Conservation (phyloP, 768 basidiomycete genomes). For the Peribolospora baueri region DNA sequence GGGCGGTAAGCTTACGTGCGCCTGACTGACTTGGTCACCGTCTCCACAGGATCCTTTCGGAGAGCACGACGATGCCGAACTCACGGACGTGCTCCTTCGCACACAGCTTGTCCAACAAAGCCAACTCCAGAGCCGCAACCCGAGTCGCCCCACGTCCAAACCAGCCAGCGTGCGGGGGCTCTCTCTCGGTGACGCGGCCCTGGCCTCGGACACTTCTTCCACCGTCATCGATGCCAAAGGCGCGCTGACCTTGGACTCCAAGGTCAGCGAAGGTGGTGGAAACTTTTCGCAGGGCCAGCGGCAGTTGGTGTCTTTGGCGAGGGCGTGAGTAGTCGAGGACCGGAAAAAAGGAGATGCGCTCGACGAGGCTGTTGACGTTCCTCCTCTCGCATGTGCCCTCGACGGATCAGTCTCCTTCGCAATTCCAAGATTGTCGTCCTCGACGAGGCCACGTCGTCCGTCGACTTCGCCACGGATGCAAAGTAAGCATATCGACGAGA, state of each 20-base stretch:
- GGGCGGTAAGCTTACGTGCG: constrained; percentile 25
- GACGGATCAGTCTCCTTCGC: constrained; percentile 13
- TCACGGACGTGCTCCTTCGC: constrained; percentile 32
- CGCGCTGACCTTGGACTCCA: constrained; percentile 17
- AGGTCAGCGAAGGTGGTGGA: constrained; percentile 20
- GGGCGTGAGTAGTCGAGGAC: constrained; percentile 15
- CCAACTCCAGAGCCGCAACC: background rate
- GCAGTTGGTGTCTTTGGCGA: constrained; percentile 24
- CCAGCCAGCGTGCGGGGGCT: too few relatives aligned
- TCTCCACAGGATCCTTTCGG: constrained; percentile 45
- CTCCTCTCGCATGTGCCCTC: background rate
- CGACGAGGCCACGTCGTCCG: constrained; percentile 24
- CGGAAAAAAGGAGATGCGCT: constrained; percentile 1
- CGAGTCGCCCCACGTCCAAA: background rate
- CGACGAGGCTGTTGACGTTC: background rate
- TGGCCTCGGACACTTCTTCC: background rate
- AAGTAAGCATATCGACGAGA: constrained; percentile 3
- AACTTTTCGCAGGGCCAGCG: constrained; percentile 24
- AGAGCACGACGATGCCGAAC: constrained; percentile 35
- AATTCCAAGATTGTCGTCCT: constrained; percentile 21
- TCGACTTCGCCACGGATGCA: constrained; percentile 20
- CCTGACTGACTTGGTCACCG: background rate
- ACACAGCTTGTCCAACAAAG: background rate
- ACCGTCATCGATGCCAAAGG: background rate
- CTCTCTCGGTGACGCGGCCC: background rate